Percentiles rank a stretch among this genome's conserved stretches.
Conservation (phyloP, 371 early-diverging fungal genomes). For the Fennellomyces sp. region DNA sequence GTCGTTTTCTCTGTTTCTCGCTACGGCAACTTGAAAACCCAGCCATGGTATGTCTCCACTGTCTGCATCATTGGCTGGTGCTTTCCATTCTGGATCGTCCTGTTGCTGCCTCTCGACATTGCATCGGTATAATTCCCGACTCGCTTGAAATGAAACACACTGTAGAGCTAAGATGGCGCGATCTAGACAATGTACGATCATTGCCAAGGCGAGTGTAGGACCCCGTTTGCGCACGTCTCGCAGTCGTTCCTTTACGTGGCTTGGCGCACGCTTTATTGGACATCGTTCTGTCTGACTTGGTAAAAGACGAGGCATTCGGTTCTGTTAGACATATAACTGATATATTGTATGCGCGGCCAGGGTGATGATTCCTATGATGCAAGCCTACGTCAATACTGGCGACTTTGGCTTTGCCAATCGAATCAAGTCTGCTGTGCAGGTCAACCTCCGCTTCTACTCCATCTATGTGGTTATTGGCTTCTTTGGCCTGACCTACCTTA, state of each 20-base stretch:
- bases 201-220: slow-evolving; percentile 68
- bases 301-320: slow-evolving; percentile 19
- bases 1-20: slow-evolving; percentile 68
- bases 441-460: slow-evolving; percentile 79
- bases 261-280: slow-evolving; percentile 93
- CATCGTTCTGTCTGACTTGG: slow-evolving; percentile 88
- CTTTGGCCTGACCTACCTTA: slow-evolving; percentile 75
- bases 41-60: slow-evolving; percentile 73
- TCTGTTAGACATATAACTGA: slow-evolving; percentile 3
- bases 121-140: slow-evolving; percentile 89
- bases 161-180: no score
- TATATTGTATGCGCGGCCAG: slow-evolving; percentile 47
- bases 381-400: slow-evolving; percentile 85
- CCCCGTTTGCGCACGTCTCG: slow-evolving; percentile 79
- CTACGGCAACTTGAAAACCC: slow-evolving; percentile 71
- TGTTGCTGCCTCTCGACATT: slow-evolving; percentile 89
- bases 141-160: no score
- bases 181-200: slow-evolving; percentile 67
- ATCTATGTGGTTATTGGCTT: slow-evolving; percentile 55
- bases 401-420: slow-evolving; percentile 71
- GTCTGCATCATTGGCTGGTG: slow-evolving; percentile 78
- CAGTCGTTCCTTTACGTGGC: slow-evolving; percentile 69
- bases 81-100: slow-evolving; percentile 87
- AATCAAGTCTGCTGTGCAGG: slow-evolving; percentile 71
- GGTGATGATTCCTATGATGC: slow-evolving; percentile 84